Evolutionary conservation across 352 stramenopile genomes (phyloP).

Genomic region (Phytophthora foliorum): DNA sequence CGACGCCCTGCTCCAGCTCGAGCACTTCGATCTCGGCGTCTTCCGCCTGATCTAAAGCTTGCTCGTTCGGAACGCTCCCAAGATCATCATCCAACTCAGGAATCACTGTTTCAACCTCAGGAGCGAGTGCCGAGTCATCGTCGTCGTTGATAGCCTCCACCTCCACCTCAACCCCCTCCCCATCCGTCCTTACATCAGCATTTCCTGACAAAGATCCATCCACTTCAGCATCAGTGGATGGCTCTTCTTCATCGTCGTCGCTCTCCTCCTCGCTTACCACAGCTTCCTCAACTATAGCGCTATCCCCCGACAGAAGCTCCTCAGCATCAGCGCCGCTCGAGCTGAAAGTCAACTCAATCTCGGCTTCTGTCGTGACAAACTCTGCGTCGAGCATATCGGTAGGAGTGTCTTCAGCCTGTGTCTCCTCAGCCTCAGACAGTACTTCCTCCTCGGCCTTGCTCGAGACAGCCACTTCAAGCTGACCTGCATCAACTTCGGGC

Average conservation of each 20-base stretch:
- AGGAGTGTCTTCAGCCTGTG: constrained; percentile 1
- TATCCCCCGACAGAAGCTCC: constrained; percentile 5
- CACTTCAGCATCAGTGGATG: neutral
- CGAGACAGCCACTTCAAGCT: neutral
- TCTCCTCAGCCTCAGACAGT: constrained; percentile 2
- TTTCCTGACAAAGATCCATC: constrained; percentile 1
- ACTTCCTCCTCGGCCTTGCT: constrained; percentile 1
- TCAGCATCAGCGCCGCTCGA: constrained; percentile 4
- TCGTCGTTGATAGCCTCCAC: neutral
- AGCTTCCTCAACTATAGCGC: neutral
- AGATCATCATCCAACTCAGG: constrained; percentile 11
- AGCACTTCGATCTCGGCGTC: neutral
- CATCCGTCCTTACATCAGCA: constrained; percentile 5
- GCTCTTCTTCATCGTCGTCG: constrained; percentile 1
- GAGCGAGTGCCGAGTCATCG: constrained; percentile 2
- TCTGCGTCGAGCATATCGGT: constrained; percentile 5
- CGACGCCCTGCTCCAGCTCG: neutral
- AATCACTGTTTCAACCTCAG: constrained; percentile 4
- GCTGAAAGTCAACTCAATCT: constrained; percentile 2
- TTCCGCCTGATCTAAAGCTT: neutral
- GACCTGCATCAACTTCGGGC: neutral
- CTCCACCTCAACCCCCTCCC: constrained; percentile 8
- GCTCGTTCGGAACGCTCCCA: neutral
- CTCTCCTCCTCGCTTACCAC: neutral
- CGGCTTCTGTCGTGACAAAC: neutral